Evolutionary conservation across 1,284 basidiomycete species (phyloP).

Genomic region (Sporisorium scitamineum): DNA sequence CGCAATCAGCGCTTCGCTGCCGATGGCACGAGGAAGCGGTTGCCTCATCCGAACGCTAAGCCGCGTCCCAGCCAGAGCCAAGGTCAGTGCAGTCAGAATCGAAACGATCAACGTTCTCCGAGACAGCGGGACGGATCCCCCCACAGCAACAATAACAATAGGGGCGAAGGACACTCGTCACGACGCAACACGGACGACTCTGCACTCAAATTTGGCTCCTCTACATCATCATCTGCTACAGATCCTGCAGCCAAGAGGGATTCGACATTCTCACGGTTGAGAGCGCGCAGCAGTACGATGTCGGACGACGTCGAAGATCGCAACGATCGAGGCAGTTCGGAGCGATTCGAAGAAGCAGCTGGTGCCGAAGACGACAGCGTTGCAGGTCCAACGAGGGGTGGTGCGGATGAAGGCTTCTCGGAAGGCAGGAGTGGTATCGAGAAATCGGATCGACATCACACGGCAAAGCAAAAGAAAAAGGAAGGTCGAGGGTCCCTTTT

Average conservation of each 20-base stretch:
- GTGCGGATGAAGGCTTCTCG: conserved; percentile 11
- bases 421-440: conserved; percentile 7
- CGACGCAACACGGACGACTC: conserved; percentile 17
- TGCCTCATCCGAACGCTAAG: conserved; percentile 38
- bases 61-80: conserved; percentile 10
- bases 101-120: conserved; percentile 8
- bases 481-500: conserved; percentile 45
- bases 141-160: background rate
- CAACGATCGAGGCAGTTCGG: background rate
- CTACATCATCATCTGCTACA: conserved; percentile 1
- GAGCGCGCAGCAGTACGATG: conserved; percentile 13
- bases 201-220: conserved; percentile 27
- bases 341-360: conserved; percentile 6
- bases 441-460: conserved; percentile 41
- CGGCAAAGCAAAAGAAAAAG: conserved; percentile 49
- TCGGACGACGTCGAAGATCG: background rate
- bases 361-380: conserved; percentile 5
- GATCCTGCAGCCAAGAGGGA: conserved; percentile 14
- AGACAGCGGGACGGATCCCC: conserved; percentile 15
- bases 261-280: conserved; percentile 20
- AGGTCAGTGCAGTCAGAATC: background rate
- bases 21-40: conserved; percentile 36
- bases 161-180: conserved; percentile 6
- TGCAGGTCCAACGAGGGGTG: background rate
- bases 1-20: conserved; percentile 40